Base-by-base conservation (phyloP, 768 basidiomycete species). In the Leucosporidium scottii region DNA sequence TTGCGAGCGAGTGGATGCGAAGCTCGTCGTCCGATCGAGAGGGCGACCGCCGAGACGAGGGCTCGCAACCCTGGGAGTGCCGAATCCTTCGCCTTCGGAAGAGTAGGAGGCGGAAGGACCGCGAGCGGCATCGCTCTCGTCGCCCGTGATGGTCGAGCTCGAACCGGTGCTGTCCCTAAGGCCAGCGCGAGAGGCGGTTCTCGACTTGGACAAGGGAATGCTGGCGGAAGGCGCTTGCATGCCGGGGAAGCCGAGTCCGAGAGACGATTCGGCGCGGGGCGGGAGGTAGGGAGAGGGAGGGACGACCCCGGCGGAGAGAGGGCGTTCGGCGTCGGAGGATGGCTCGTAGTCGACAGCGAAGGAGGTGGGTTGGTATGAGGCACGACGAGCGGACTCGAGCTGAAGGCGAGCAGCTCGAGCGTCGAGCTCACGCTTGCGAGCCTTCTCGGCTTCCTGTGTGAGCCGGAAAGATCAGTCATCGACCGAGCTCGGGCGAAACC, bases 1-100 rank as follows among this genome's bases (percentile, higher is more conserved):
- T 63, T 23, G 66, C 23, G 49, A 31, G 49, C n/a, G 27, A 17
- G 31, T 15, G 3, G 66, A 60, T 15, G 27, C 54, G 7, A 47
- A 47, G 49, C 75, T 76, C 57, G 58, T 31, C 5, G 64, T 60
- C 66, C 67, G 28, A 18, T 48, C 44, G 44, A 28, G 59, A 66
- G 50, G 27, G 63, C 65, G 57, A 57, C 56, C 20, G 57, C 61
- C 39, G 15, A 44, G 39, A 13, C 39, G 39, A 44, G 39, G 39
- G 13, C 39, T 44, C 8, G 39, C 15, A 4, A 34, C 59, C 27
- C 65, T n/a, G 18, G 49, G 50, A 50, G 51, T 1, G 48, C 39
- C 39, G 13, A 44, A 6, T 10, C 39, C 39, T 15, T 44, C 39
- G 39, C 39, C 39, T 17, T 44, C 39, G 6, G 39, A 44, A 2